These are phyloP conservation scores for Viola pubescens DNA, from an alignment of 441 rosid genomes.

Conservation along the genomic window DNA sequence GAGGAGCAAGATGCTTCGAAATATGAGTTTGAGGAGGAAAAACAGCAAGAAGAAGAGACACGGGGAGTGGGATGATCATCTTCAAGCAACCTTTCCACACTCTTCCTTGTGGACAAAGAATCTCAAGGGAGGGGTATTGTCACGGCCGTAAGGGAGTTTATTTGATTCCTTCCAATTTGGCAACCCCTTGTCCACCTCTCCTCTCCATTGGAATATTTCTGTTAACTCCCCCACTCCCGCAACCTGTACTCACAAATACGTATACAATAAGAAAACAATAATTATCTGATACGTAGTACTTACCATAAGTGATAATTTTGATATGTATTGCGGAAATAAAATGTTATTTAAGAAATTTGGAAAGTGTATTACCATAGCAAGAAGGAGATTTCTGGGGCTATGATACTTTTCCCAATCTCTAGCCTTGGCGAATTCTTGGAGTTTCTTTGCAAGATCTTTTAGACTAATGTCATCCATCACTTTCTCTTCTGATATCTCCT, in stretches of 20 bases:
- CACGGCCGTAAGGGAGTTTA: slow-evolving; percentile 13
- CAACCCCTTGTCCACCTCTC: slow-evolving; percentile 48
- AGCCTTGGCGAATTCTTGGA: slow-evolving; percentile 42
- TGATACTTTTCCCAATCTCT: slow-evolving; percentile 48
- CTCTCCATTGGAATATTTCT: slow-evolving; percentile 50
- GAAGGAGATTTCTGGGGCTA: slow-evolving; percentile 50
- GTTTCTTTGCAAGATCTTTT: slow-evolving; percentile 35
- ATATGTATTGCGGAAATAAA: no score
- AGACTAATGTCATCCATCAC: slow-evolving; percentile 30
- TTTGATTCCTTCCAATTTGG: slow-evolving; percentile 44
- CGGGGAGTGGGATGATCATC: no score
- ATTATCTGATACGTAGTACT: not conserved
- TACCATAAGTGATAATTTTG: no score
- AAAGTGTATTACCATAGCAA: slow-evolving; percentile 35
- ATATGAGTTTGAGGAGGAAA: no score
- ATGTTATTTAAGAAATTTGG: no score
- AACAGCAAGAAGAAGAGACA: no score
- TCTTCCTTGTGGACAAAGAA: no score
- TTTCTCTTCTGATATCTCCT: slow-evolving; percentile 16
- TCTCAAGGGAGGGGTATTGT: no score
- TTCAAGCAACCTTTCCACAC: no score
- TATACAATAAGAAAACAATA: not conserved
- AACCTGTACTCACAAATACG: slow-evolving; percentile 18
- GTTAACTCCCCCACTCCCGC: slow-evolving; percentile 50
- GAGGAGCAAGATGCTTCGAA: no score